Evolutionary conservation across 306 rosid species (phyloP).

Genomic region (Corylus americana): DNA sequence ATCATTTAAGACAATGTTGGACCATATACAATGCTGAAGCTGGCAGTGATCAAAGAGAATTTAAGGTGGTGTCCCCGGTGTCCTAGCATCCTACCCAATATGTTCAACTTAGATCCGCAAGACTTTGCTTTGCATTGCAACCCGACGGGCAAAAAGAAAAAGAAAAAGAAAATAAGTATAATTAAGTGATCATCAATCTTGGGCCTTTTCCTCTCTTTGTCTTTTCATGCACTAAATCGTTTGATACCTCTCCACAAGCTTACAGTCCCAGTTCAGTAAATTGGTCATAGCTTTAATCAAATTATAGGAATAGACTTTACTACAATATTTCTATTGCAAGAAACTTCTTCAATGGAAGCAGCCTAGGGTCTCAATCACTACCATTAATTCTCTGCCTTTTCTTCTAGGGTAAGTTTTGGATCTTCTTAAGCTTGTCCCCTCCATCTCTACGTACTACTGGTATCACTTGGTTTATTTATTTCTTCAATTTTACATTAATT

Average conservation of each 20-base stretch:
- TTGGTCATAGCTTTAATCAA: not conserved
- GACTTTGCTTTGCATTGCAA: conserved; percentile 20
- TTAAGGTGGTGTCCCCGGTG: conserved; percentile 78
- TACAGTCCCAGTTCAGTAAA: conserved; percentile 62
- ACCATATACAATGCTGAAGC: conserved; percentile 68
- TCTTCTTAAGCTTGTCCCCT: not conserved
- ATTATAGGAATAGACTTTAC: conserved; percentile 25
- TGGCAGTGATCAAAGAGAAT: conserved; percentile 63
- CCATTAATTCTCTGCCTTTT: conserved; percentile 41
- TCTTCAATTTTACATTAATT: too few species aligned
- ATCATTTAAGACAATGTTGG: conserved; percentile 61
- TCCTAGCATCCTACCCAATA: conserved; percentile 33
- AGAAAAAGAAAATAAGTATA: not conserved
- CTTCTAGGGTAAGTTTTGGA: conserved; percentile 32
- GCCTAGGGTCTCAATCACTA: conserved; percentile 30
- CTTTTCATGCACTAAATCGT: conserved; percentile 45
- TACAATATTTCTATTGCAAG: not conserved
- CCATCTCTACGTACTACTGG: too few species aligned
- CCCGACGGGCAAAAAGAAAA: conserved; percentile 21
- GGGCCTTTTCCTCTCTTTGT: conserved; percentile 33
- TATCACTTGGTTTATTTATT: not conserved
- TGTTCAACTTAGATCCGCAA: conserved; percentile 45
- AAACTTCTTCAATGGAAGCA: conserved; percentile 16
- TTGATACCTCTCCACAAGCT: conserved; percentile 43
- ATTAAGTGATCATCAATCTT: not conserved